Percentiles rank a stretch among this genome's conserved stretches.
phyloP scores from a whole-genome alignment of 1,139 yeast genomes.

The Pneumocystis carinii region DNA sequence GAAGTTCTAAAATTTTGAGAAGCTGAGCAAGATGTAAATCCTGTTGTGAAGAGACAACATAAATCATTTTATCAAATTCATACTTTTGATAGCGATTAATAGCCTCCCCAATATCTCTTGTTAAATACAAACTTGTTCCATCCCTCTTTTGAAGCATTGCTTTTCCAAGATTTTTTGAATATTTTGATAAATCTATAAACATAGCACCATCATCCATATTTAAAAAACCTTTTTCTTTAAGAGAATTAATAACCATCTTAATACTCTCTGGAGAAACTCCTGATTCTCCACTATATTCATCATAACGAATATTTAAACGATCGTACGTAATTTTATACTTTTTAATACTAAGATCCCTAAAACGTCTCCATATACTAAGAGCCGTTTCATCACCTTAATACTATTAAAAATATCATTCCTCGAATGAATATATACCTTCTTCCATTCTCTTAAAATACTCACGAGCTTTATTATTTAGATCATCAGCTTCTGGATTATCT shows the following conservation, averaged over 20 bases:
- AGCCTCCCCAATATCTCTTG: constrained; percentile 97
- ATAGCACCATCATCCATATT: constrained; percentile 86
- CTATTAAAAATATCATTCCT: neutral
- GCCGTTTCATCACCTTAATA: constrained; percentile 55
- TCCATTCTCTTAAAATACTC: constrained; percentile 83
- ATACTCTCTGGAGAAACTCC: constrained; percentile 68
- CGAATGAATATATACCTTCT: constrained; percentile 31
- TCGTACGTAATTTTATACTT: constrained; percentile 79
- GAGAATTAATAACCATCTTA: constrained; percentile 46
- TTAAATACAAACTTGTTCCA: constrained; percentile 85
- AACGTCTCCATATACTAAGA: constrained; percentile 64
- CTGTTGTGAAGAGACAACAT: constrained; percentile 91
- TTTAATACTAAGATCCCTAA: constrained; percentile 78
- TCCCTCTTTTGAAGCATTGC: constrained; percentile 87
- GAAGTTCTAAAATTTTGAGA: constrained; percentile 82
- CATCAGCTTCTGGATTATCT: constrained; percentile 6
- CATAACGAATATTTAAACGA: constrained; percentile 78
- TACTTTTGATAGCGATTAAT: constrained; percentile 71
- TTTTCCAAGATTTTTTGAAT: constrained; percentile 87
- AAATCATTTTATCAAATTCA: constrained; percentile 88
- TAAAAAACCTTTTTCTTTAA: constrained; percentile 55
- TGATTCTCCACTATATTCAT: constrained; percentile 88
- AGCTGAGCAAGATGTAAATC: constrained; percentile 90
- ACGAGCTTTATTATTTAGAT: constrained; percentile 39
- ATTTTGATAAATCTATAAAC: constrained; percentile 69